Conservation (phyloP, 129 eudicot genomes). For the Flaveria bidentis region DNA sequence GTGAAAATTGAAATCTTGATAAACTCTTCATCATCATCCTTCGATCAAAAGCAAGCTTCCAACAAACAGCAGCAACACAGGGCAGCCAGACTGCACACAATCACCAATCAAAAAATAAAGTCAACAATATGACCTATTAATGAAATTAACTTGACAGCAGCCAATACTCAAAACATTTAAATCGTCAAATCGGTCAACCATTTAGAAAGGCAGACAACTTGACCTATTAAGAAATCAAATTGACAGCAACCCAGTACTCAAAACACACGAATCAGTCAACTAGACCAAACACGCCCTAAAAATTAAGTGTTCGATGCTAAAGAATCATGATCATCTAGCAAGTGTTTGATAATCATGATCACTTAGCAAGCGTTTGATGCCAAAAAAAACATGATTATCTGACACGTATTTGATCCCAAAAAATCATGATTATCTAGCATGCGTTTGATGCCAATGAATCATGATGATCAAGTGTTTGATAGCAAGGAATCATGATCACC, state of each 20-base stretch:
- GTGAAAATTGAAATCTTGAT: conserved; percentile 14
- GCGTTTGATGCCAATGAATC: no score
- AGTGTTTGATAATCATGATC: not conserved
- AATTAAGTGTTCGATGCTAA: not conserved
- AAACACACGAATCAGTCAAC: not conserved
- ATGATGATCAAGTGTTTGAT: not conserved
- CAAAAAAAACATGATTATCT: not conserved
- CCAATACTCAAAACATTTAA: not conserved
- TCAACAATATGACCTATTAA: not conserved
- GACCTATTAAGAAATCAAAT: not conserved
- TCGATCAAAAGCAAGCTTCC: conserved; percentile 43
- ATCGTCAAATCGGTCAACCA: conserved; percentile 2
- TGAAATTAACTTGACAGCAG: not conserved
- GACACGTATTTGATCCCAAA: not conserved
- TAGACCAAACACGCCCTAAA: not conserved
- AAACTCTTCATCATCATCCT: conserved; percentile 26
- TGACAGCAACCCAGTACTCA: conserved; percentile 1
- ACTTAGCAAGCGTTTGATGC: not conserved
- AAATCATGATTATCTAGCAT: not conserved
- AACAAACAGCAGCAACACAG: conserved; percentile 42
- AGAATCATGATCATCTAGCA: not conserved
- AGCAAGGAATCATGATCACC: not conserved
- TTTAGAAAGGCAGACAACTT: not conserved
- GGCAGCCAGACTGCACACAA: conserved; percentile 42
- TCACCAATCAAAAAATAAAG: conserved; percentile 13